phyloP scores from a whole-genome alignment of 495 filamentous ascomycete species.

The Schizothecium vesticola region DNA sequence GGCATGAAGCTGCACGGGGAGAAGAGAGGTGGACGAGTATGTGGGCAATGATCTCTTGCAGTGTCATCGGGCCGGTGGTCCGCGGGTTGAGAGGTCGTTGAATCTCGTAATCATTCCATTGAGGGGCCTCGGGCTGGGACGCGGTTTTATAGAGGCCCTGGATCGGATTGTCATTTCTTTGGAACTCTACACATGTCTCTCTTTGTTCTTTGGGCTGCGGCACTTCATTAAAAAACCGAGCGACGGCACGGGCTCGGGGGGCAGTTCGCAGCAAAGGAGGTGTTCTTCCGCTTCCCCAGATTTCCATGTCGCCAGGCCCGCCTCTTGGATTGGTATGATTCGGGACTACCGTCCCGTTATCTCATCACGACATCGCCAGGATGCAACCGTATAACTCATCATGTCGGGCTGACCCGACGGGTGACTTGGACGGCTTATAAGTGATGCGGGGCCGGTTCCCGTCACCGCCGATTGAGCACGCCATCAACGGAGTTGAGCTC shows the following conservation, averaged over 20 bases:
- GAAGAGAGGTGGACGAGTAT: neutral
- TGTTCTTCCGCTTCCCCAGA: neutral
- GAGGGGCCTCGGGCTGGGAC: neutral
- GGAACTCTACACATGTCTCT: neutral
- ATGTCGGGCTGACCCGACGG: neutral
- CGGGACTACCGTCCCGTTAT: neutral
- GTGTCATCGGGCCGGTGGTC: neutral
- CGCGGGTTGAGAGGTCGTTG: neutral
- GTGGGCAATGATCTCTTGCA: neutral
- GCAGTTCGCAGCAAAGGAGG: neutral
- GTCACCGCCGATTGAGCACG: slow-evolving; percentile 23
- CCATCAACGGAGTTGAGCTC: slow-evolving; percentile 17
- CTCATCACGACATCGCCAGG: neutral
- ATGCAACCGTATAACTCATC: neutral
- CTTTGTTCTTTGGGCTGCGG: neutral
- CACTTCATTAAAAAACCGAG: neutral
- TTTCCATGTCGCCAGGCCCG: neutral
- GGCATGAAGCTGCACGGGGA: neutral
- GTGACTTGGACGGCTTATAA: neutral
- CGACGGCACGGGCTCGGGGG: neutral
- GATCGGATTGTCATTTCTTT: neutral
- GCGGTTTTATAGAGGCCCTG: neutral
- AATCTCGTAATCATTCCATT: neutral
- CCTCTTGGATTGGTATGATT: neutral
- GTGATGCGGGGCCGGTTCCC: slow-evolving; percentile 5